Percentiles rank a stretch among this genome's conserved stretches.
phyloP scores from a whole-genome alignment of 306 rosid genomes.

The Glycine latifolia region DNA sequence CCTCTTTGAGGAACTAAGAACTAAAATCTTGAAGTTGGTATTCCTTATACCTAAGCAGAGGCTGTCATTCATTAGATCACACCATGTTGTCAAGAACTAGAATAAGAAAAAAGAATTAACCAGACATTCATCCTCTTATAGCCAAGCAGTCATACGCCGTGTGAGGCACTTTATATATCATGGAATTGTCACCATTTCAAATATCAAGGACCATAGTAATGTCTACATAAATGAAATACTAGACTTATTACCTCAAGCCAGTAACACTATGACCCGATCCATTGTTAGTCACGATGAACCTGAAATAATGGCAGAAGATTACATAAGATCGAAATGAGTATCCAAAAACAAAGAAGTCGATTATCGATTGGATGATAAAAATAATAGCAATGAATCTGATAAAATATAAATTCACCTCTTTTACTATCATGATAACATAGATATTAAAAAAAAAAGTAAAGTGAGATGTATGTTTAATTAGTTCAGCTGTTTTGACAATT shows the following conservation, averaged over 20 bases:
- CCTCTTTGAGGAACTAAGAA: conserved; percentile 93
- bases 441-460: conserved; percentile 6
- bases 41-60: conserved; percentile 82
- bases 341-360: neutral
- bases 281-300: conserved; percentile 91
- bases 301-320: conserved; percentile 46
- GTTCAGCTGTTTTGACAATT: neutral
- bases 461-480: neutral
- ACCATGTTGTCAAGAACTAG: conserved; percentile 24
- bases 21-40: conserved; percentile 92
- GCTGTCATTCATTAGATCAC: conserved; percentile 29
- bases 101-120: conserved; percentile 14
- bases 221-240: conserved; percentile 21
- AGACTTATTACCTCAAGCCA: conserved; percentile 74
- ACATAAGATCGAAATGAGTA: conserved; percentile 26
- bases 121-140: neutral
- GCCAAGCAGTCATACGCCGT: neutral
- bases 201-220: conserved; percentile 23
- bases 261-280: conserved; percentile 84
- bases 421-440: neutral
- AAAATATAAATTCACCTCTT: conserved; percentile 1
- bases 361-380: neutral
- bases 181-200: conserved; percentile 4
- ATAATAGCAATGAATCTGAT: conserved; percentile 1
- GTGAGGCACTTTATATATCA: neutral